phyloP scores from a whole-genome alignment of 2,329 filamentous ascomycete genomes.

The Sclerotinia sclerotiorum region DNA sequence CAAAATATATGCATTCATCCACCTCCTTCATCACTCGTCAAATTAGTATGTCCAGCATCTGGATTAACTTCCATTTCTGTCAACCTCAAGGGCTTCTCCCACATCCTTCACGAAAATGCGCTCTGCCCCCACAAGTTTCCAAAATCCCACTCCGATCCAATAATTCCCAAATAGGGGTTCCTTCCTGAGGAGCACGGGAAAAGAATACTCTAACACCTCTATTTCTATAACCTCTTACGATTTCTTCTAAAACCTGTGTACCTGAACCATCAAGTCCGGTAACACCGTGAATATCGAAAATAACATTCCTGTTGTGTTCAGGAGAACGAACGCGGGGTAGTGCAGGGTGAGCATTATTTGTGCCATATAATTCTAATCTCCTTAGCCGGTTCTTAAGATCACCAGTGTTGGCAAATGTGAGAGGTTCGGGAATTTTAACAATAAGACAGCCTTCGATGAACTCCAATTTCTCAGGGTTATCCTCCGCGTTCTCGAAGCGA shows the following conservation, averaged over 20 bases:
- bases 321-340: slow-evolving; percentile 73
- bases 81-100: slow-evolving; percentile 74
- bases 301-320: slow-evolving; percentile 87
- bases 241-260: slow-evolving; percentile 86
- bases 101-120: slow-evolving; percentile 84
- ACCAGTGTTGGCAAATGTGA: slow-evolving; percentile 96
- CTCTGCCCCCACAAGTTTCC: slow-evolving; percentile 72
- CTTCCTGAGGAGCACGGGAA: slow-evolving; percentile 51
- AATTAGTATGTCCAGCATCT: slow-evolving; percentile 30
- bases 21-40: slow-evolving; percentile 32
- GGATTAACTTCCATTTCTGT: slow-evolving; percentile 63
- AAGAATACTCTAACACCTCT: slow-evolving; percentile 78
- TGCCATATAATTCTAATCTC: slow-evolving; percentile 88
- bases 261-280: slow-evolving; percentile 92
- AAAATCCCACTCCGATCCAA: slow-evolving; percentile 83
- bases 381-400: slow-evolving; percentile 81
- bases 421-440: slow-evolving; percentile 93
- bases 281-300: slow-evolving; percentile 98
- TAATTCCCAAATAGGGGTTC: slow-evolving; percentile 54
- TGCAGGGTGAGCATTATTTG: slow-evolving; percentile 78
- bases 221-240: slow-evolving; percentile 77
- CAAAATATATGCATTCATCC: slow-evolving; percentile 20
- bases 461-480: slow-evolving; percentile 71
- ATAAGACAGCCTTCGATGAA: slow-evolving; percentile 91
- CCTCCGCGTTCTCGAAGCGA: slow-evolving; percentile 81